A percentile compares a stretch with the other conserved stretches of the same genome.
Evolutionary conservation across 2,329 filamentous ascomycete genomes (phyloP).

Genomic region (Penicillium sumatraense): DNA sequence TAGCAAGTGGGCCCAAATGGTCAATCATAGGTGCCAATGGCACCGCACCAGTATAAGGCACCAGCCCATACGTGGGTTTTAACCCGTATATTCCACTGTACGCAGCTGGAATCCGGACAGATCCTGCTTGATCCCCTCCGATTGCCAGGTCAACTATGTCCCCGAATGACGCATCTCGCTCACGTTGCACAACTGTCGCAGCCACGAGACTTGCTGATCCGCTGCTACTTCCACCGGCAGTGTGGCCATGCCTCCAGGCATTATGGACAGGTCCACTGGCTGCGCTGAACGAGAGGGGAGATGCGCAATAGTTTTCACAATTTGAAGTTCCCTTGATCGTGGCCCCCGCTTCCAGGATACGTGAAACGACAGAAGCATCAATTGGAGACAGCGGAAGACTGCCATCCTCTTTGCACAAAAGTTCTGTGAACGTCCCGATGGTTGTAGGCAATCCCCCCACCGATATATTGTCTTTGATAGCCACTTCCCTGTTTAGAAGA

Average conservation of each 20-base stretch:
- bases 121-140: conserved; percentile 47
- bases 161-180: conserved; percentile 20
- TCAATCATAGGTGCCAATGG: conserved; percentile 49
- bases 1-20: conserved; percentile 53
- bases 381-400: conserved; percentile 36
- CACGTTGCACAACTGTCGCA: conserved; percentile 32
- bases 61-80: conserved; percentile 55
- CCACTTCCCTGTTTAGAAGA: conserved; percentile 36
- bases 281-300: conserved; percentile 42
- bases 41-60: conserved; percentile 56
- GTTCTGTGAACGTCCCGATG: conserved; percentile 38
- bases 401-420: conserved; percentile 29
- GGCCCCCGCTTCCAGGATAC: conserved; percentile 40
- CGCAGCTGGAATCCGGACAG: conserved; percentile 44
- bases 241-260: conserved; percentile 36
- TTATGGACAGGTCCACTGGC: conserved; percentile 45
- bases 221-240: conserved; percentile 44
- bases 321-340: conserved; percentile 41
- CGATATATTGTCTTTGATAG: conserved; percentile 44
- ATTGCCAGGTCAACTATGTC: conserved; percentile 41
- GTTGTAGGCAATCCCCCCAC: conserved; percentile 43
- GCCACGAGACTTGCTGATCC: conserved; percentile 33
- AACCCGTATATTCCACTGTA: conserved; percentile 50
- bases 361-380: conserved; percentile 41
- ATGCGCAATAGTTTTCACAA: conserved; percentile 46